A percentile compares a stretch with the other conserved stretches of the same genome.
Conservation (phyloP, 306 rosid species). For the Vicia sativa region DNA sequence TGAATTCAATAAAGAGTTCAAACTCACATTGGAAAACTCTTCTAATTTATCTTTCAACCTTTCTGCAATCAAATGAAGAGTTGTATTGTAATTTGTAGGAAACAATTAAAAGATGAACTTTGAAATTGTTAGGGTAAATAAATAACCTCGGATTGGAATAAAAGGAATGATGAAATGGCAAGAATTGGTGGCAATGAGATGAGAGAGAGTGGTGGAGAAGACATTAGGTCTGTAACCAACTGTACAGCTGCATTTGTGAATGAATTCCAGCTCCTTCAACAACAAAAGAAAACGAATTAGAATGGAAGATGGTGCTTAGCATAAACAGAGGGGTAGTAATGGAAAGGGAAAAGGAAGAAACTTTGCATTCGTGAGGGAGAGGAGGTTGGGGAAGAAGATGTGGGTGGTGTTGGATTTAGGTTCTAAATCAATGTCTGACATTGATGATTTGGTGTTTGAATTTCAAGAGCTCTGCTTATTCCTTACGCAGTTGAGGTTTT, state of each 20-base stretch:
- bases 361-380: conserved; percentile 59
- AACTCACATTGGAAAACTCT: conserved; percentile 77
- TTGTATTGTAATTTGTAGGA: background rate
- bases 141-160: conserved; percentile 73
- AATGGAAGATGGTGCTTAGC: background rate
- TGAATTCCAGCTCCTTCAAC: conserved; percentile 70
- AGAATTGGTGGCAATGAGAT: conserved; percentile 78
- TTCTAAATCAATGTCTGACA: conserved; percentile 38
- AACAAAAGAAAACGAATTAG: background rate
- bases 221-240: conserved; percentile 89
- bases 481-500: too few species aligned
- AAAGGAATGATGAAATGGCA: conserved; percentile 73
- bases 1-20: conserved; percentile 84
- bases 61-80: conserved; percentile 50
- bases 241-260: conserved; percentile 85
- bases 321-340: background rate
- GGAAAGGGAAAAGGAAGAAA: conserved; percentile 8
- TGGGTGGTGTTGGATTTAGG: conserved; percentile 42
- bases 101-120: too few species aligned
- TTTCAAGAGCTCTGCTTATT: background rate
- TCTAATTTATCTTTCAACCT: conserved; percentile 88
- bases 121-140: background rate
- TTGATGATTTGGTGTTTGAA: background rate
- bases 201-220: conserved; percentile 87
- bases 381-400: conserved; percentile 53